phyloP scores from a whole-genome alignment of 2,329 filamentous ascomycete genomes.

The Colletotrichum sp. region DNA sequence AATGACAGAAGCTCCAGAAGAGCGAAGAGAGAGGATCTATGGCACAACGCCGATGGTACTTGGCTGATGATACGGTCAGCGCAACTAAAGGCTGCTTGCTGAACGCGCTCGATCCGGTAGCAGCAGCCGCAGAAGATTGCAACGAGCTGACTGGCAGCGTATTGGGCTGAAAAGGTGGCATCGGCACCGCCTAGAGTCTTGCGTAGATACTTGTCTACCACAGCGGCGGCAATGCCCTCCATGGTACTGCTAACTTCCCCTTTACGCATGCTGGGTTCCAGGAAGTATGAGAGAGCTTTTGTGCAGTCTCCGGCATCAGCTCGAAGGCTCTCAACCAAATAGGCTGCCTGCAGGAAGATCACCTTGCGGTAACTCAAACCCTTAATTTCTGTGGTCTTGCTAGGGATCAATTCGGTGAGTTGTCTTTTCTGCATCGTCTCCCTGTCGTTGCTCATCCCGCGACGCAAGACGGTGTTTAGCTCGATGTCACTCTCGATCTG shows the following conservation, averaged over 20 bases:
- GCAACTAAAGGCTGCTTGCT: slow-evolving; percentile 82
- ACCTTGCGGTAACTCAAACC: slow-evolving; percentile 86
- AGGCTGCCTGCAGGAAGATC: slow-evolving; percentile 89
- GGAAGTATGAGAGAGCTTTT: slow-evolving; percentile 87
- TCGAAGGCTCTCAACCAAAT: slow-evolving; percentile 87
- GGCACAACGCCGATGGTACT: slow-evolving; percentile 88
- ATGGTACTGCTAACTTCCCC: slow-evolving; percentile 68
- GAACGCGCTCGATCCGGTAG: slow-evolving; percentile 89
- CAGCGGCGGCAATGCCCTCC: slow-evolving; percentile 68
- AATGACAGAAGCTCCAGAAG: slow-evolving; percentile 89
- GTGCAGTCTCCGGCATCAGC: slow-evolving; percentile 89
- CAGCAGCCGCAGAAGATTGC: slow-evolving; percentile 88
- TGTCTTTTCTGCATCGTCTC: slow-evolving; percentile 81
- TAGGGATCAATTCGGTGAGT: slow-evolving; percentile 75
- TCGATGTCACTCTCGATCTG: slow-evolving; percentile 96
- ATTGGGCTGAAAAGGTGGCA: slow-evolving; percentile 86
- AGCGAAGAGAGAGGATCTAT: slow-evolving; percentile 89
- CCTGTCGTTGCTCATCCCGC: slow-evolving; percentile 82
- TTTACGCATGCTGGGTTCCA: slow-evolving; percentile 83
- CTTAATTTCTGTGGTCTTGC: slow-evolving; percentile 79
- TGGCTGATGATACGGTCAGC: slow-evolving; percentile 86
- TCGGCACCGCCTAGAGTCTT: slow-evolving; percentile 75
- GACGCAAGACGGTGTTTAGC: slow-evolving; percentile 88
- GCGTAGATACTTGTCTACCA: slow-evolving; percentile 79
- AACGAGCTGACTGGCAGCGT: slow-evolving; percentile 87